Percentiles rank a stretch among this genome's conserved stretches.
phyloP scores from a whole-genome alignment of 1,139 yeast species.

The Pichia sp. region DNA sequence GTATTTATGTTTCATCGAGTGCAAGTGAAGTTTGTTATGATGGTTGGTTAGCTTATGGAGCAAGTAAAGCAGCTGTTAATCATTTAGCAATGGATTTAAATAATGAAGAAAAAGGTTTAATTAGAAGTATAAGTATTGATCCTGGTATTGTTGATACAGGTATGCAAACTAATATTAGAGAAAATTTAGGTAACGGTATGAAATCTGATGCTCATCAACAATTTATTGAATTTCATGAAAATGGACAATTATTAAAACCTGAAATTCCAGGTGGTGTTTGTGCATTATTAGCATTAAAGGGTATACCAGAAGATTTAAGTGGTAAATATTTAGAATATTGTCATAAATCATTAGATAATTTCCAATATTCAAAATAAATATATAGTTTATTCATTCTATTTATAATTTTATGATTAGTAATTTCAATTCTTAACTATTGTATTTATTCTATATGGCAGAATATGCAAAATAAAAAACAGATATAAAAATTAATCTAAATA shows the following conservation, averaged over 20 bases:
- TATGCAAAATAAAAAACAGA: no score
- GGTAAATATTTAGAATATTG: constrained; percentile 62
- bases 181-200: constrained; percentile 53
- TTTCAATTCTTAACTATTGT: no score
- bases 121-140: constrained; percentile 66
- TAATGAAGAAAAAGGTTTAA: constrained; percentile 48
- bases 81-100: constrained; percentile 63
- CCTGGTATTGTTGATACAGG: constrained; percentile 90
- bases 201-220: constrained; percentile 45
- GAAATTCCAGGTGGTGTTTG: constrained; percentile 64
- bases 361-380: constrained; percentile 8
- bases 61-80: constrained; percentile 84
- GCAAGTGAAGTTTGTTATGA: constrained; percentile 56
- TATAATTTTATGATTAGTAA: no score
- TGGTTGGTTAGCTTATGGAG: constrained; percentile 88
- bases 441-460: no score
- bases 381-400: no score
- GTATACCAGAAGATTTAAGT: constrained; percentile 47
- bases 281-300: constrained; percentile 56
- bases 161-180: constrained; percentile 79
- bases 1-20: constrained; percentile 78
- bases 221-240: constrained; percentile 54
- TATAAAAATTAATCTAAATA: no score
- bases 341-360: constrained; percentile 32
- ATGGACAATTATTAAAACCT: constrained; percentile 54